phyloP scores from a whole-genome alignment of 768 basidiomycete genomes.

The Suillus subluteus region DNA sequence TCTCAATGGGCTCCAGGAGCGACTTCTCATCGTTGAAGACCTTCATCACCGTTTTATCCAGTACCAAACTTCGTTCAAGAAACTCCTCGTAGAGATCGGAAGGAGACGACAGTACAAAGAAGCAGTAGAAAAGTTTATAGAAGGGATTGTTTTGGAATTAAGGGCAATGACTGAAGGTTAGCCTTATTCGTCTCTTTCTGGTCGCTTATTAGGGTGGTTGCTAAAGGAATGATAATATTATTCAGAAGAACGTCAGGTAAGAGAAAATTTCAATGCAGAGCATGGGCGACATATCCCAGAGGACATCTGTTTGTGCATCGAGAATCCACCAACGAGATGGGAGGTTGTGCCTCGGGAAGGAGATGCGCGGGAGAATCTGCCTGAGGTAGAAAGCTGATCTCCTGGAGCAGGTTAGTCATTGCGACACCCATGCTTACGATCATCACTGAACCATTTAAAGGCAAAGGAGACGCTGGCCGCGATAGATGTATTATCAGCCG shows the following conservation, averaged over 20 bases:
- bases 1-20: constrained; percentile 59
- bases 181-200: constrained; percentile 10
- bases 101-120: constrained; percentile 71
- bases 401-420: constrained; percentile 52
- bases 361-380: constrained; percentile 59
- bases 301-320: constrained; percentile 79
- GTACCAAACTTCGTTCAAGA: constrained; percentile 75
- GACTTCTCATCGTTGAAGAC: constrained; percentile 62
- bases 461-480: constrained; percentile 30
- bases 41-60: constrained; percentile 67
- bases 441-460: constrained; percentile 22
- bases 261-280: constrained; percentile 71
- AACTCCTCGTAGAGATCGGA: constrained; percentile 73
- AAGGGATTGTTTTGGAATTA: constrained; percentile 66
- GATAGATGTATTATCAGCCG: constrained; percentile 21
- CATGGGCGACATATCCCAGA: constrained; percentile 76
- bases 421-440: neutral
- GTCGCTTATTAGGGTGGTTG: constrained; percentile 3
- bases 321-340: constrained; percentile 76
- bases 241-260: constrained; percentile 67
- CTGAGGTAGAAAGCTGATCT: constrained; percentile 65
- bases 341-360: constrained; percentile 62
- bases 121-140: constrained; percentile 63
- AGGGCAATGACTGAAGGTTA: constrained; percentile 69
- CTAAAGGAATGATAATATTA: constrained; percentile 5